Conservation (phyloP, 2,329 filamentous ascomycete genomes). For the Claviceps pazoutovae region DNA sequence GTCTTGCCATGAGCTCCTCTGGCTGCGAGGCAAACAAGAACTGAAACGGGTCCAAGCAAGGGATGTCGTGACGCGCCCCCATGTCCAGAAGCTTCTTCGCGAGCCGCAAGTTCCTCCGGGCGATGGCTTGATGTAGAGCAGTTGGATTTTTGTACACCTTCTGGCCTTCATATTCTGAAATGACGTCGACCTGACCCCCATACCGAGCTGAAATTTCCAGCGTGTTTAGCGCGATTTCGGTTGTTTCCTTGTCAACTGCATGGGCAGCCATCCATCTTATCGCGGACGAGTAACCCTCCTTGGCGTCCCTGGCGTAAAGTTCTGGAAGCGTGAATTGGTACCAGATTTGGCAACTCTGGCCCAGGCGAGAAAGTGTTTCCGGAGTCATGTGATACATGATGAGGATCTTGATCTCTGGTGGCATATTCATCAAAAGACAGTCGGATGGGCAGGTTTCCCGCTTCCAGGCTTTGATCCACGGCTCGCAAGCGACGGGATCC, state of each 20-base stretch:
- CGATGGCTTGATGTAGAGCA: constrained; percentile 1
- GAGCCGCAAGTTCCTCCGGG: background rate
- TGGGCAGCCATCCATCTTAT: constrained; percentile 2
- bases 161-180: background rate
- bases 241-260: background rate
- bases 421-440: background rate
- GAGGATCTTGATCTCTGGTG: background rate
- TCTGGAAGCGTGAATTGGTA: background rate
- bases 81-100: background rate
- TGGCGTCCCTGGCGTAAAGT: constrained; percentile 1
- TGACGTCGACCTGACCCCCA: constrained; percentile 2
- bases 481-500: constrained; percentile 22
- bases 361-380: background rate
- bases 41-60: background rate
- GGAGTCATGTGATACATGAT: background rate
- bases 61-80: background rate
- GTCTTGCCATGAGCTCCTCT: background rate
- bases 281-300: background rate
- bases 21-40: background rate
- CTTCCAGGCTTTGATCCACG: background rate
- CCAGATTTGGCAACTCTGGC: background rate
- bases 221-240: background rate
- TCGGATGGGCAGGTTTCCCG: background rate
- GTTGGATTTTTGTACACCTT: background rate
- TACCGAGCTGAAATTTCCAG: background rate